These are phyloP conservation scores for Plenodomus tracheiphilus DNA, from an alignment of 2,329 filamentous ascomycete species.

Conservation along the genomic window DNA sequence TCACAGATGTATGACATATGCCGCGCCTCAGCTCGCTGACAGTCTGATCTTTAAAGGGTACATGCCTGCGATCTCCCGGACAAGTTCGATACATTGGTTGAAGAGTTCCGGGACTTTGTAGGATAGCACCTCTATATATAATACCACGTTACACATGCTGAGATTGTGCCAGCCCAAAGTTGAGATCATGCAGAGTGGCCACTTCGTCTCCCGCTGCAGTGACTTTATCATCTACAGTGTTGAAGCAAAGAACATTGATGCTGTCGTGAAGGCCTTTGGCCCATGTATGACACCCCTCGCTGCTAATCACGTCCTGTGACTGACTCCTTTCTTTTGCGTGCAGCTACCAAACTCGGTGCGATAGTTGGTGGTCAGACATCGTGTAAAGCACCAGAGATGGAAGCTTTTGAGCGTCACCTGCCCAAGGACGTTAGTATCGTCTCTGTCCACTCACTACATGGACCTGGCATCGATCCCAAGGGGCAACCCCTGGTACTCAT, in stretches of 20 bases:
- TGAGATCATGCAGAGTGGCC: slow-evolving; percentile 89
- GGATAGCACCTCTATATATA: slow-evolving; percentile 52
- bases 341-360: slow-evolving; percentile 91
- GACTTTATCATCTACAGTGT: slow-evolving; percentile 99
- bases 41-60: slow-evolving; percentile 64
- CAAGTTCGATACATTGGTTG: slow-evolving; percentile 76
- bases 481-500: slow-evolving; percentile 94
- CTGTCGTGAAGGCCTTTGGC: slow-evolving; percentile 84
- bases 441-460: slow-evolving; percentile 95
- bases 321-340: slow-evolving; percentile 9
- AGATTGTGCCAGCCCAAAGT: slow-evolving; percentile 68
- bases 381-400: slow-evolving; percentile 95
- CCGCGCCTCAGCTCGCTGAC: slow-evolving; percentile 9
- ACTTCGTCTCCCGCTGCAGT: slow-evolving; percentile 92
- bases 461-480: slow-evolving; percentile 82
- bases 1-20: slow-evolving; percentile 24
- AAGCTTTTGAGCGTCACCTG: slow-evolving; percentile 86
- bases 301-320: slow-evolving; percentile 6
- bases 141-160: slow-evolving; percentile 45
- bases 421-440: slow-evolving; percentile 89
- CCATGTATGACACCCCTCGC: slow-evolving; percentile 70
- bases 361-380: slow-evolving; percentile 98
- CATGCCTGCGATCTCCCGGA: slow-evolving; percentile 93
- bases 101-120: slow-evolving; percentile 89
- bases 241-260: slow-evolving; percentile 87